A percentile compares a stretch with the other conserved stretches of the same genome.
phyloP scores from a whole-genome alignment of 176 grass and related monocot genomes.

The Guadua angustifolia region DNA sequence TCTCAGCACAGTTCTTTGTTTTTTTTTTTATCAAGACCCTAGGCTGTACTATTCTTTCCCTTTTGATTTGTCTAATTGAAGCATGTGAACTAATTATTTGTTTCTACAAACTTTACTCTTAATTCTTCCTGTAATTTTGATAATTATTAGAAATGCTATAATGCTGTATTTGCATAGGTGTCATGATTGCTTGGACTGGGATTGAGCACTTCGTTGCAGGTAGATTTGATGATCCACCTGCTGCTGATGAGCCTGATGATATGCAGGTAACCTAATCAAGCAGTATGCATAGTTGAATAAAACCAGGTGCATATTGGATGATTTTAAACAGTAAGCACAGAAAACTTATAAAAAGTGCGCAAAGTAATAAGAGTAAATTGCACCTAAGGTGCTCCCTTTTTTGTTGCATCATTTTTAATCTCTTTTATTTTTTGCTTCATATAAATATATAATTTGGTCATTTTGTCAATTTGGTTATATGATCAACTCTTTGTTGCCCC shows the following conservation, averaged over 20 bases:
- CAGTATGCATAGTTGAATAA: slow-evolving; percentile 13
- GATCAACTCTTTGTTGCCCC: not conserved
- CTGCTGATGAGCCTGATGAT: slow-evolving; percentile 76
- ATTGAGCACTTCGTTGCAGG: slow-evolving; percentile 85
- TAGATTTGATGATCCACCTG: slow-evolving; percentile 87
- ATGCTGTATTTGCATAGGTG: slow-evolving; percentile 59
- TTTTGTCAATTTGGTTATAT: slow-evolving; percentile 4
- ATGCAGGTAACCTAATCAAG: slow-evolving; percentile 63
- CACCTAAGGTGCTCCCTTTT: not conserved
- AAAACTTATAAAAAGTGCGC: not conserved
- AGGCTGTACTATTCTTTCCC: not conserved
- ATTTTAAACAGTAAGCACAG: slow-evolving; percentile 3
- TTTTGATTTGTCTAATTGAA: slow-evolving; percentile 19
- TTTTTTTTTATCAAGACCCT: slow-evolving; percentile 34
- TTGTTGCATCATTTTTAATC: not conserved
- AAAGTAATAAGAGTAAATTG: not conserved
- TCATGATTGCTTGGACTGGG: slow-evolving; percentile 99
- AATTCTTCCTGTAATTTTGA: not conserved
- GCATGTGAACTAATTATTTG: slow-evolving; percentile 16
- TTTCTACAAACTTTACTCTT: not conserved
- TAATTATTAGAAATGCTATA: not conserved
- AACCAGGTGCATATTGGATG: not conserved
- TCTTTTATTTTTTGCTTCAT: not conserved
- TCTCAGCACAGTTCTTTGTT: not conserved
- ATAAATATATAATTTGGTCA: not conserved